Evolutionary conservation across 805 yeast species (phyloP).

Genomic region (Metschnikowia kunwiensis): DNA sequence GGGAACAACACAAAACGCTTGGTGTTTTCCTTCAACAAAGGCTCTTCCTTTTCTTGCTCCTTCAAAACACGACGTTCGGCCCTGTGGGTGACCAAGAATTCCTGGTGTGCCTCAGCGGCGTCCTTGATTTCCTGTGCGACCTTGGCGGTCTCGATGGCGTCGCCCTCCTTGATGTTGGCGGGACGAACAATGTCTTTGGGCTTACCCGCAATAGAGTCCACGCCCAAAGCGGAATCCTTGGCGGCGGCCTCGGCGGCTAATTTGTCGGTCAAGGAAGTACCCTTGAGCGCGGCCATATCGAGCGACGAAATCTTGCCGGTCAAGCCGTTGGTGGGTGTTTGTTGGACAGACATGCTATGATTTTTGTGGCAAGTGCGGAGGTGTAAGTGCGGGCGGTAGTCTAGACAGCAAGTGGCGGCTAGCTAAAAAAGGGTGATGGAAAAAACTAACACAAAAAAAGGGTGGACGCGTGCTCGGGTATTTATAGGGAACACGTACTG

Average conservation of each 20-base stretch:
- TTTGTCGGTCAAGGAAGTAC: conserved; percentile 40
- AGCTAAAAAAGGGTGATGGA: background rate
- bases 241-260: conserved; percentile 37
- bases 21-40: conserved; percentile 78
- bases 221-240: conserved; percentile 14
- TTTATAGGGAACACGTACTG: conserved; percentile 12
- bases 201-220: conserved; percentile 21
- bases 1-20: conserved; percentile 93
- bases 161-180: conserved; percentile 19
- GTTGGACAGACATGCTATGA: conserved; percentile 37
- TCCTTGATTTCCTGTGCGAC: conserved; percentile 25
- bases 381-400: conserved; percentile 3
- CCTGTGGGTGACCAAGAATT: conserved; percentile 58
- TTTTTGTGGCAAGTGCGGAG: conserved; percentile 1
- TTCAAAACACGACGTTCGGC: conserved; percentile 72
- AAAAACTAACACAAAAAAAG: background rate
- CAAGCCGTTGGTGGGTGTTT: conserved; percentile 43
- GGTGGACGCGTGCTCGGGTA: conserved; percentile 4
- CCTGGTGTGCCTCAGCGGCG: conserved; percentile 43
- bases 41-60: conserved; percentile 83
- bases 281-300: conserved; percentile 32
- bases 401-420: too few species aligned
- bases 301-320: conserved; percentile 43
- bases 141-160: conserved; percentile 20
- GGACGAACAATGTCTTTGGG: conserved; percentile 21